phyloP scores from a whole-genome alignment of 306 rosid species.

The Malus orientalis region DNA sequence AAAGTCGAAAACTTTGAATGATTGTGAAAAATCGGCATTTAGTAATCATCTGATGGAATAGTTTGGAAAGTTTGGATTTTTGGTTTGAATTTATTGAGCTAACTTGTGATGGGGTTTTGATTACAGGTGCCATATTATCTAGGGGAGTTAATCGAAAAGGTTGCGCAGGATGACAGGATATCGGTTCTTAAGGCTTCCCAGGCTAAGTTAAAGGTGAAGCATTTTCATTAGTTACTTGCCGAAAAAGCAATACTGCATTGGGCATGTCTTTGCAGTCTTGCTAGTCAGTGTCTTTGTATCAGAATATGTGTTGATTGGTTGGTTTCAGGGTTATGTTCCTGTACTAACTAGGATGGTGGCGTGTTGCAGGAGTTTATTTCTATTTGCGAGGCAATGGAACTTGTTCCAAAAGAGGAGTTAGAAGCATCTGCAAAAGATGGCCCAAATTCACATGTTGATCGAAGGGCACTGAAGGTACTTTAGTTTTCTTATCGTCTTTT shows the following conservation, averaged over 20 bases:
- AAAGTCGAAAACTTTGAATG: neutral
- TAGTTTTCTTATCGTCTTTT: neutral
- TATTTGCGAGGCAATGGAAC: conserved; percentile 87
- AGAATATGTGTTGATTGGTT: neutral
- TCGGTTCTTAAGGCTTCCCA: conserved; percentile 65
- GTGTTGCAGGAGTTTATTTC: conserved; percentile 64
- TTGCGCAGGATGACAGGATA: conserved; percentile 68
- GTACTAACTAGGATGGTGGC: neutral
- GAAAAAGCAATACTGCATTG: neutral
- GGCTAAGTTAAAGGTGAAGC: conserved; percentile 65
- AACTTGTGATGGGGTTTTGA: neutral
- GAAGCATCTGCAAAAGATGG: conserved; percentile 43
- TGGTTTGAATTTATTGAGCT: neutral
- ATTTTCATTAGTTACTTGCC: neutral
- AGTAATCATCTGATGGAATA: neutral
- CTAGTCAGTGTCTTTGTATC: neutral
- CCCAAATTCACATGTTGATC: conserved; percentile 53
- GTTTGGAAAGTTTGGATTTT: neutral
- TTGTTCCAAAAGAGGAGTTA: conserved; percentile 75
- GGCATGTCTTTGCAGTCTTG: neutral
- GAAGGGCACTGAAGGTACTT: conserved; percentile 80
- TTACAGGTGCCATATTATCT: conserved; percentile 83
- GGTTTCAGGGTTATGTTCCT: neutral
- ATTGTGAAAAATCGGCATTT: neutral
- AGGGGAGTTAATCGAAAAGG: conserved; percentile 78